Evolutionary conservation across 371 early-diverging fungal genomes (phyloP).

Genomic region (Mucor lusitanicus): DNA sequence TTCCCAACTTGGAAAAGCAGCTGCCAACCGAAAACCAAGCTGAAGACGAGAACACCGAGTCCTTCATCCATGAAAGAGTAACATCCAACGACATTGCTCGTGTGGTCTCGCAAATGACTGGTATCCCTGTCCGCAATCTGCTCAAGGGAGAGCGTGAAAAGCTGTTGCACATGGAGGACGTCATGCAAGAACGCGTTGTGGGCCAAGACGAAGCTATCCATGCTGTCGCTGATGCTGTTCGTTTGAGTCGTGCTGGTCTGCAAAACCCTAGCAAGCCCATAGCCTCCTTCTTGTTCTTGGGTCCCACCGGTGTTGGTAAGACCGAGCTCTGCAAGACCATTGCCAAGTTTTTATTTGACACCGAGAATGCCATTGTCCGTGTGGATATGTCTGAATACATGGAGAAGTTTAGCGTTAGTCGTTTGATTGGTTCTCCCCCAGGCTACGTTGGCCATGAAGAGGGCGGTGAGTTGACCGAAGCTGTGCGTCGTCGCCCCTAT

Average conservation of each 20-base stretch:
- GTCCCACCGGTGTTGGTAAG: constrained; percentile 92
- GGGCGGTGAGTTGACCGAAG: constrained; percentile 91
- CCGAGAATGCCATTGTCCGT: constrained; percentile 84
- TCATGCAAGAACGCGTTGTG: constrained; percentile 73
- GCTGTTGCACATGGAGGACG: constrained; percentile 77
- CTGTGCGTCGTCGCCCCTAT: constrained; percentile 86
- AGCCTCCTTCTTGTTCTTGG: constrained; percentile 90
- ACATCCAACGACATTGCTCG: constrained; percentile 85
- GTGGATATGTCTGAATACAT: constrained; percentile 95
- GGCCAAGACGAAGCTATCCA: constrained; percentile 82
- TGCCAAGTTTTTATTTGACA: constrained; percentile 86
- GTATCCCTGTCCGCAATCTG: constrained; percentile 84
- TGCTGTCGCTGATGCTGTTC: constrained; percentile 83
- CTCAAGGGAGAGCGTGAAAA: constrained; percentile 83
- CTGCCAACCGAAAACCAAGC: constrained; percentile 54
- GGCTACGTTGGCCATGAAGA: constrained; percentile 86
- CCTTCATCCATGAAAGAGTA: constrained; percentile 83
- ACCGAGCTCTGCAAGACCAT: constrained; percentile 93
- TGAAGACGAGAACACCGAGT: constrained; percentile 56
- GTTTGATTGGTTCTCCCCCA: constrained; percentile 91
- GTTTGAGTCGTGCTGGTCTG: constrained; percentile 75
- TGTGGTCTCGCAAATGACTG: constrained; percentile 85
- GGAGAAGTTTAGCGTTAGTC: constrained; percentile 65
- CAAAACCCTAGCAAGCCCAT: constrained; percentile 73
- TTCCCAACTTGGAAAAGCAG: constrained; percentile 82